Evolutionary conservation across 2,329 filamentous ascomycete species (phyloP).

Genomic region (Xylaria sp.): DNA sequence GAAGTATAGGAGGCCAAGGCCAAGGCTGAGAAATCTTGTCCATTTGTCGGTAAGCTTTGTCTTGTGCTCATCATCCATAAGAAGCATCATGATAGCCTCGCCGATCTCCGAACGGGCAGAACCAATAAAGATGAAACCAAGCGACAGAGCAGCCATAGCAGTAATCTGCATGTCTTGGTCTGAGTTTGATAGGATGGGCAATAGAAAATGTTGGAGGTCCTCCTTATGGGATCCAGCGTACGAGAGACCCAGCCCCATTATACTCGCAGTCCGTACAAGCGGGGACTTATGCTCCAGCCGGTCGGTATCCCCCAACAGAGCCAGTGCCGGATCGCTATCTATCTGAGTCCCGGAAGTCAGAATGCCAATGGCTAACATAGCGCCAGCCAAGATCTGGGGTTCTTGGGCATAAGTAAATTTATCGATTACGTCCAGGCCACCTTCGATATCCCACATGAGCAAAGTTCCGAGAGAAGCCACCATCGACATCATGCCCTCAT

Average conservation of each 20-base stretch:
- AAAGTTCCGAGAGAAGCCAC: conserved; percentile 92
- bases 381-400: conserved; percentile 84
- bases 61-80: conserved; percentile 91
- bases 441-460: conserved; percentile 91
- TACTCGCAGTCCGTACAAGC: conserved; percentile 78
- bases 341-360: conserved; percentile 91
- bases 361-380: conserved; percentile 91
- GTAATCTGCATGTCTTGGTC: conserved; percentile 92
- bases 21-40: conserved; percentile 95
- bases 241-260: conserved; percentile 94
- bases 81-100: conserved; percentile 87
- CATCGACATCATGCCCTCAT: conserved; percentile 96
- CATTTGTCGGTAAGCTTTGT: conserved; percentile 96
- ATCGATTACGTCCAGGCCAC: conserved; percentile 90
- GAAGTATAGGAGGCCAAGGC: conserved; percentile 92
- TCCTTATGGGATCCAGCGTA: conserved; percentile 95
- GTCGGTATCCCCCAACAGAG: conserved; percentile 79
- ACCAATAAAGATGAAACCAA: conserved; percentile 90
- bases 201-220: conserved; percentile 80
- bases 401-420: conserved; percentile 88
- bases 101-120: conserved; percentile 90
- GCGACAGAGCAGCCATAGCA: conserved; percentile 90
- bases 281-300: conserved; percentile 81
- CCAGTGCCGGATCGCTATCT: conserved; percentile 88
- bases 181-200: conserved; percentile 87